A percentile compares a stretch with the other conserved stretches of the same genome.
phyloP scores from a whole-genome alignment of 2,329 filamentous ascomycete species.

The Talaromyces rugulosus region DNA sequence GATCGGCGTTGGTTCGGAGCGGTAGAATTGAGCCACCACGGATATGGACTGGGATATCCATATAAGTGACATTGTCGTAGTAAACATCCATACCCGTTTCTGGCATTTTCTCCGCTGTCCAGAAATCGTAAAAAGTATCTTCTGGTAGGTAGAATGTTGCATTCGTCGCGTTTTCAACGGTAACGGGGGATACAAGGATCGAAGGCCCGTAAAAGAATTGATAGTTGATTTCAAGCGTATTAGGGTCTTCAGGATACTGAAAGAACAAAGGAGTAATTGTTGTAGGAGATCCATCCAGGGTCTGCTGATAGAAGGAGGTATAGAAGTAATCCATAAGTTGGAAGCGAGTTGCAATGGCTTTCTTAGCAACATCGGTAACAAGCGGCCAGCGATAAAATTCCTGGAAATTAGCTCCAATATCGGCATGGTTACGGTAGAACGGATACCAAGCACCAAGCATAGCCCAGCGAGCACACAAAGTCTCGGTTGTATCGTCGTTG shows the following conservation, averaged over 20 bases:
- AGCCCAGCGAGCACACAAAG: constrained; percentile 71
- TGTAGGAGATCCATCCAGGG: constrained; percentile 57
- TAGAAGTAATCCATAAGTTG: constrained; percentile 75
- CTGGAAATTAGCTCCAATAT: constrained; percentile 50
- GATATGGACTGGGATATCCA: constrained; percentile 59
- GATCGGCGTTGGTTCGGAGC: constrained; percentile 41
- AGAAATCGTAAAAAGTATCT: constrained; percentile 59
- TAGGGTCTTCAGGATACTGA: constrained; percentile 57
- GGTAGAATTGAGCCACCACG: constrained; percentile 58
- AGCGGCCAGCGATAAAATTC: constrained; percentile 69
- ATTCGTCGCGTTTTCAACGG: constrained; percentile 46
- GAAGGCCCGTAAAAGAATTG: constrained; percentile 59
- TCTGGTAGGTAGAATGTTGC: constrained; percentile 56
- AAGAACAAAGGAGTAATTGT: constrained; percentile 69
- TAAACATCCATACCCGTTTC: constrained; percentile 37
- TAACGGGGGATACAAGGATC: constrained; percentile 57
- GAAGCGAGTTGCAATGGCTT: constrained; percentile 68
- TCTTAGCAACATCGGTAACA: constrained; percentile 61
- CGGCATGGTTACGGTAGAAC: constrained; percentile 73
- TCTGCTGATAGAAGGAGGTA: constrained; percentile 62
- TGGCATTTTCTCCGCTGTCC: constrained; percentile 45
- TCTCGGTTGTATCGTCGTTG: constrained; percentile 60
- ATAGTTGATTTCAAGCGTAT: constrained; percentile 49
- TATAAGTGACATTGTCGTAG: constrained; percentile 44
- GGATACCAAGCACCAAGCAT: constrained; percentile 68